Base-by-base conservation (phyloP, 352 stramenopile genomes). In the Phytophthora pseudosyringae region DNA sequence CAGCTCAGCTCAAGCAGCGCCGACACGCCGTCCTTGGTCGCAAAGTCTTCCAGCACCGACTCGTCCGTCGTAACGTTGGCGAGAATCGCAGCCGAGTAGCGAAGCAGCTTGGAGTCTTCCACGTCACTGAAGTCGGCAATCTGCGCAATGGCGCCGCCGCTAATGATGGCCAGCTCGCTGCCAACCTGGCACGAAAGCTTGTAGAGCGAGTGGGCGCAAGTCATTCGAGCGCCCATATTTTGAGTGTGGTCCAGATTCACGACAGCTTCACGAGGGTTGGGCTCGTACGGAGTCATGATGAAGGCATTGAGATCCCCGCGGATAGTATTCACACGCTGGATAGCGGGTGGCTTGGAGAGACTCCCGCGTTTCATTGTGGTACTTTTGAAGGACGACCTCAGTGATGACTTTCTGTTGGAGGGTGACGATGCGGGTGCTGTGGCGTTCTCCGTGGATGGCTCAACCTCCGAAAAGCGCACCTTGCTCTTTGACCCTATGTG, bases 131-230 rank as follows among this genome's bases (percentile, higher is more conserved):
- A 81, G 28, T 93, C 82, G 4, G 81, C 84, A 36, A 93, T 85
- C 29, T 93, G 82, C 1, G 68, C 39, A 7, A 94, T 88, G 0
- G 86, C 86, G 0, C 81, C 84, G 13, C 80, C 80, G 1, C 71
- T 33, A 28, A 94, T 86, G 57, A 94, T 91, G 4, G 77, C 67
- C 5, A 78, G 38, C 33, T 94, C 86, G 12, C 55, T 76, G 1
- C 73, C 77, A 6, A 26, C 10, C 49, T 92, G 82, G 13, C 86
- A 91, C 4, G 83, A 94, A 0, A 94, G 62, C 45, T 94, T 94
- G 71, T 92, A 94, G 1, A 94, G 66, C 9, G 86, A 94, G 16
- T 78, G 72, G 2, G 82, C 83, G 52, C 86, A 94, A n/a, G 75
- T 84, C 2, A 89, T 48, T 7, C 83, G 73, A 0, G 79, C 81